These are phyloP conservation scores for Solanum chmielewskii DNA, from an alignment of 257 asterid genomes.

Conservation along the genomic window DNA sequence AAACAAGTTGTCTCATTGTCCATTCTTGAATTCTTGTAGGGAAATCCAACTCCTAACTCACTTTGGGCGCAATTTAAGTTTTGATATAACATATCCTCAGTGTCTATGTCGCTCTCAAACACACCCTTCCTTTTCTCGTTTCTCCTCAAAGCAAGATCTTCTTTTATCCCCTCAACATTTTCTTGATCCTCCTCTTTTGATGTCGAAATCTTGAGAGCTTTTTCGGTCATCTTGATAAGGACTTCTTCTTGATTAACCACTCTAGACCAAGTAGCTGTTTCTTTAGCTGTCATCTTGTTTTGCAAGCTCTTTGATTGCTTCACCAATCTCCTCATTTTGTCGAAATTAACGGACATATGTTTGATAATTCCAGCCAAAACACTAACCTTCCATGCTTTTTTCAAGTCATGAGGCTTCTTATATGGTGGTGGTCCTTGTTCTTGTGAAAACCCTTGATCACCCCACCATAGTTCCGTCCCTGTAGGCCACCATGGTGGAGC, in stretches of 20 bases:
- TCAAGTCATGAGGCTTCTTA: conserved; percentile 51
- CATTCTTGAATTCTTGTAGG: conserved; percentile 18
- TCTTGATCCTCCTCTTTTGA: neutral
- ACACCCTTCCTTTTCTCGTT: conserved; percentile 27
- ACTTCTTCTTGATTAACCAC: conserved; percentile 45
- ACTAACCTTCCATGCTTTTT: conserved; percentile 50
- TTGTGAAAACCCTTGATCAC: conserved; percentile 34
- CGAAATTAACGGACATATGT: conserved; percentile 38
- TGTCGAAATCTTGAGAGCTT: conserved; percentile 17
- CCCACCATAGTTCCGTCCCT: conserved; percentile 61
- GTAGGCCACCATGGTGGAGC: conserved; percentile 81
- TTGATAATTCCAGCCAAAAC: conserved; percentile 50
- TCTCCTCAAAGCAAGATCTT: neutral
- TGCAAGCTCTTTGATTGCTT: conserved; percentile 48
- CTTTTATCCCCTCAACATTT: neutral
- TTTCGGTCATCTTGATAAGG: conserved; percentile 8
- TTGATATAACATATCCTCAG: neutral
- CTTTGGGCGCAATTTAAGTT: conserved; percentile 4
- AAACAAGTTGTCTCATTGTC: neutral
- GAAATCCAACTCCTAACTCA: neutral
- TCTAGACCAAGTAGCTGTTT: conserved; percentile 32
- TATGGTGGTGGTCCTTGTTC: conserved; percentile 52
- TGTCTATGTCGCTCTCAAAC: neutral
- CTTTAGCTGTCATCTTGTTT: conserved; percentile 55
- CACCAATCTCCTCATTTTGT: conserved; percentile 30